Percentiles rank a stretch among this genome's conserved stretches.
These are phyloP conservation scores for Penicillium sclerotigenum DNA, from an alignment of 2,329 filamentous ascomycete species.

Conservation along the genomic window DNA sequence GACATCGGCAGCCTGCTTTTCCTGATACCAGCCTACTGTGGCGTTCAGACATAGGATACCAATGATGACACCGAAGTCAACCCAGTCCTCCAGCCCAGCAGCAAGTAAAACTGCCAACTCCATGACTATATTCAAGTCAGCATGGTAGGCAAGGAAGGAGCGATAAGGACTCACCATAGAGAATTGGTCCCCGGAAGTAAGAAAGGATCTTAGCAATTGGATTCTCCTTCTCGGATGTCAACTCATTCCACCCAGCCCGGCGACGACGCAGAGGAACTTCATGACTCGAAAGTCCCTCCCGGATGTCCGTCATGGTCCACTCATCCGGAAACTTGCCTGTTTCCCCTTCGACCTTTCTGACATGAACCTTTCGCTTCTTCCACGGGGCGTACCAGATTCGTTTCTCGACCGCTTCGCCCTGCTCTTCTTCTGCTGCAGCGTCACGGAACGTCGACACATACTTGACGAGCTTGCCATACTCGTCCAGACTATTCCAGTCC, in stretches of 20 bases:
- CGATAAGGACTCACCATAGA: not conserved
- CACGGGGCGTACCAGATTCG: constrained; percentile 62
- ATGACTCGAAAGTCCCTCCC: constrained; percentile 56
- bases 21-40: constrained; percentile 74
- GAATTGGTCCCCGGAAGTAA: constrained; percentile 66
- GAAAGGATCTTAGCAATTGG: constrained; percentile 69
- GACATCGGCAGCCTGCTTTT: constrained; percentile 76
- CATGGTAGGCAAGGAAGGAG: not conserved
- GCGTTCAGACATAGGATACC: constrained; percentile 73
- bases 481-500: constrained; percentile 47
- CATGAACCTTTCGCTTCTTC: constrained; percentile 36
- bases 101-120: constrained; percentile 71
- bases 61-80: constrained; percentile 75
- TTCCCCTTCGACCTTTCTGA: constrained; percentile 24
- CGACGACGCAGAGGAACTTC: constrained; percentile 63
- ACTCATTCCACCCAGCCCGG: constrained; percentile 67
- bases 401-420: constrained; percentile 47
- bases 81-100: constrained; percentile 70
- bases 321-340: constrained; percentile 56
- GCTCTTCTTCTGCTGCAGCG: constrained; percentile 41
- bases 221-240: constrained; percentile 75
- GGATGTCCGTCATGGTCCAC: constrained; percentile 67
- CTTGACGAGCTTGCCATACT: constrained; percentile 65
- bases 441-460: constrained; percentile 67
- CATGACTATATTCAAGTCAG: constrained; percentile 57